A percentile compares a stretch with the other conserved stretches of the same genome.
phyloP scores from a whole-genome alignment of 345 rosid species.

The Syzygium grande region DNA sequence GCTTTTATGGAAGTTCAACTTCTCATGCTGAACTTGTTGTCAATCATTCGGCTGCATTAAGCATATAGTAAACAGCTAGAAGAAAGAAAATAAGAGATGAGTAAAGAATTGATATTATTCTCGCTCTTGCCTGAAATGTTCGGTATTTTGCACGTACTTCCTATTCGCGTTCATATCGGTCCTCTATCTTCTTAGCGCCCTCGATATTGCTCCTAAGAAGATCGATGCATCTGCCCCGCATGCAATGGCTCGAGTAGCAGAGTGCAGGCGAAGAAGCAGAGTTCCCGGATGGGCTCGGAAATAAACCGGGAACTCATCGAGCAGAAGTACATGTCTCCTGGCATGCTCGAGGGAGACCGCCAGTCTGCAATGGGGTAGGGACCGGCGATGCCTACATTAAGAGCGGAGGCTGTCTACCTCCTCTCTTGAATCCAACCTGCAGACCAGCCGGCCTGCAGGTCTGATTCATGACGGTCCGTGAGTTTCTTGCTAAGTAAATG shows the following conservation, averaged over 20 bases:
- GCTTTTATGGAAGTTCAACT: neutral
- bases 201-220: neutral
- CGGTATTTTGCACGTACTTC: no score
- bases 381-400: constrained; percentile 43
- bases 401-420: constrained; percentile 42
- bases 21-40: neutral
- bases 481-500: neutral
- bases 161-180: neutral
- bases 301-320: constrained; percentile 32
- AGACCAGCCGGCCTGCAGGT: constrained; percentile 34
- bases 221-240: neutral
- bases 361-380: constrained; percentile 39
- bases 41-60: neutral
- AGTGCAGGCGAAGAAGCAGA: constrained; percentile 29
- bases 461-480: constrained; percentile 12
- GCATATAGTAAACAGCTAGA: no score
- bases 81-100: no score
- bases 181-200: neutral
- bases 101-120: no score
- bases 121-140: no score
- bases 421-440: constrained; percentile 33
- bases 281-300: constrained; percentile 40
- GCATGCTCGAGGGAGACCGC: constrained; percentile 48
- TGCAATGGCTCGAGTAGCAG: constrained; percentile 25
- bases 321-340: constrained; percentile 41